phyloP scores from a whole-genome alignment of 305 asterid species.

The Solanum hybrid region DNA sequence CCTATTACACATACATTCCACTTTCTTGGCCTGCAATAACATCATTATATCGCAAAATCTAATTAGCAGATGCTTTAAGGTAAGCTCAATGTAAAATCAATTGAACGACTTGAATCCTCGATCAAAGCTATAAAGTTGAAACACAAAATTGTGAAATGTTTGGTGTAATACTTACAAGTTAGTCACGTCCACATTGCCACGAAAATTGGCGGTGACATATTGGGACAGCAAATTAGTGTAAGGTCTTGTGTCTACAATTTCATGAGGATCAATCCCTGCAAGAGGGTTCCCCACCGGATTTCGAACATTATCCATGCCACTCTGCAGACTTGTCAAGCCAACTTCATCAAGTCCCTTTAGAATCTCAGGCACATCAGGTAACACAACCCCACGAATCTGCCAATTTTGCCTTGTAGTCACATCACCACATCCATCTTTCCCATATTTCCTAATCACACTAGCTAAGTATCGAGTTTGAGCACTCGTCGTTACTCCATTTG shows the following conservation, averaged over 20 bases:
- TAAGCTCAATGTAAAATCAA: not conserved
- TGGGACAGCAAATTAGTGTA: constrained; percentile 21
- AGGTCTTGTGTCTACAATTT: constrained; percentile 85
- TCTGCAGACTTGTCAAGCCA: constrained; percentile 84
- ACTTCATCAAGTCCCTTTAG: constrained; percentile 70
- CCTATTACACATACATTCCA: constrained; percentile 97
- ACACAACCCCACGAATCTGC: constrained; percentile 89
- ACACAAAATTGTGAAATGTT: not conserved
- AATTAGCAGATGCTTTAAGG: not conserved
- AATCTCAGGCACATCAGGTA: constrained; percentile 82
- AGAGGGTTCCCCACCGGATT: constrained; percentile 94
- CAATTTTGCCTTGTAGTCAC: constrained; percentile 91
- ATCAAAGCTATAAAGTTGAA: not conserved
- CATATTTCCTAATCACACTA: constrained; percentile 68
- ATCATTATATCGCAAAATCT: not conserved
- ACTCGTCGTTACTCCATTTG: constrained; percentile 88
- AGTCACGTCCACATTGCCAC: constrained; percentile 52
- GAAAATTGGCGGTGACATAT: constrained; percentile 50
- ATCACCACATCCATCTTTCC: constrained; percentile 81
- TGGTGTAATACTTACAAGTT: constrained; percentile 2
- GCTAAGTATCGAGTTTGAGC: constrained; percentile 77
- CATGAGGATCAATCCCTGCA: constrained; percentile 57
- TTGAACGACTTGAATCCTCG: not conserved
- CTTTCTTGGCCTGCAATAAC: constrained; percentile 76
- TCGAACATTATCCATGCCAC: constrained; percentile 97